These are phyloP conservation scores for Camillea tinctor DNA, from an alignment of 2,329 filamentous ascomycete species.

Conservation along the genomic window DNA sequence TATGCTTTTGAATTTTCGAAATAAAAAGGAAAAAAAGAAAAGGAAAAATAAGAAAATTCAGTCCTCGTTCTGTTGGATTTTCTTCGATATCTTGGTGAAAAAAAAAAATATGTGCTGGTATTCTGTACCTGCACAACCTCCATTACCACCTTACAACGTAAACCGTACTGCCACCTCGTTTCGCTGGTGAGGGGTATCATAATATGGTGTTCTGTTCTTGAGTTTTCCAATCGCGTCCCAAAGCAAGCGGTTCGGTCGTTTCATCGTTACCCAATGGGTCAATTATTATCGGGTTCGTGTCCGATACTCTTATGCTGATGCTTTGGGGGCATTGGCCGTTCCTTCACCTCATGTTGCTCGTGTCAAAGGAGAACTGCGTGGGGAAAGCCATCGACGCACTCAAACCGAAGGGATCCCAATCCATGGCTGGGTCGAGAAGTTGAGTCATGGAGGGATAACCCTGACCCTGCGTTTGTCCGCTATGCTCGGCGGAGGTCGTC, in stretches of 20 bases:
- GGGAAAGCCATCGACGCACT: constrained; percentile 96
- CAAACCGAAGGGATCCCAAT: constrained; percentile 90
- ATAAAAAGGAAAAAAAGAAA: neutral
- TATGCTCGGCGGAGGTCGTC: constrained; percentile 33
- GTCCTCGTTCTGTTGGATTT: neutral
- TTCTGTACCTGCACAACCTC: neutral
- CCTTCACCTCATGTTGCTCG: constrained; percentile 49
- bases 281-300: neutral
- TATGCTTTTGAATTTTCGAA: constrained; percentile 13
- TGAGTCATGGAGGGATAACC: constrained; percentile 64
- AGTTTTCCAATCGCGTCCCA: neutral
- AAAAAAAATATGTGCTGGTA: constrained; percentile 2
- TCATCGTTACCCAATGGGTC: neutral
- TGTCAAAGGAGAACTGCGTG: constrained; percentile 74
- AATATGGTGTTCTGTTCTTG: neutral
- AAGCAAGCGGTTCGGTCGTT: neutral
- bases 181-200: neutral
- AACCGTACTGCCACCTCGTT: neutral
- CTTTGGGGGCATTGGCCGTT: neutral
- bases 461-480: constrained; percentile 32
- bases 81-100: constrained; percentile 1
- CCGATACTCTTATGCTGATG: neutral
- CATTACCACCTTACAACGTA: neutral
- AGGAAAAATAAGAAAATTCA: neutral
- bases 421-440: constrained; percentile 74